Evolutionary conservation across 179 eudicot genomes (phyloP).

Genomic region (Beta lomatogona): DNA sequence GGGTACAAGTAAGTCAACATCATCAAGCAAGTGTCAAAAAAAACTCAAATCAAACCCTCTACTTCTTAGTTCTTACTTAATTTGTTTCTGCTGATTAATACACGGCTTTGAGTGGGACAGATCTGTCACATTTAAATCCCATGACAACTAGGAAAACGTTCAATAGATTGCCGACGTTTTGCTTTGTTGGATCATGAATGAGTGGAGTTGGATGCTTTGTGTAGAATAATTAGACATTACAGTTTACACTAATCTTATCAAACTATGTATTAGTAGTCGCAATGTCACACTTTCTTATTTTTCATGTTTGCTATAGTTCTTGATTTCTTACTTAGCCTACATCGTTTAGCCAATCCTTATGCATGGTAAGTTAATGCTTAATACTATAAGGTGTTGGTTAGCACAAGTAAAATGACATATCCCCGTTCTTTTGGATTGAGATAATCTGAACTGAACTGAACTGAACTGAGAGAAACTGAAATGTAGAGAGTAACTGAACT

Average conservation of each 20-base stretch:
- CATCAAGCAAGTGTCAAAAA: conserved; percentile 1
- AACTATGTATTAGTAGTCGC: not conserved
- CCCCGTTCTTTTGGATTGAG: no score
- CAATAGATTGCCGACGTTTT: not conserved
- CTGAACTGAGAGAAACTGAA: no score
- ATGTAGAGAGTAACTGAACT: no score
- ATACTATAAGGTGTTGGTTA: no score
- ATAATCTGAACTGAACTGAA: no score
- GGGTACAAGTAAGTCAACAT: conserved; percentile 6
- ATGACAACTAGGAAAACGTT: not conserved
- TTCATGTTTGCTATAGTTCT: no score
- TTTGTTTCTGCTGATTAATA: not conserved
- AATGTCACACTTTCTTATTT: not conserved
- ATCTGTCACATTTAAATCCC: not conserved
- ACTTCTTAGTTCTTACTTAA: not conserved
- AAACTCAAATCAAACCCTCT: not conserved
- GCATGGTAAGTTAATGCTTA: no score
- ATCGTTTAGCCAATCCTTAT: no score
- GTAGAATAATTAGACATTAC: not conserved
- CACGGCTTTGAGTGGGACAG: not conserved
- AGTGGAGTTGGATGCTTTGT: not conserved
- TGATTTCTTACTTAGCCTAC: no score
- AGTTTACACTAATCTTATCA: not conserved
- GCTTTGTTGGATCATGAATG: not conserved
- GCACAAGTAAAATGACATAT: no score